Base-by-base conservation (phyloP, 306 rosid species). In the Castanospermum australe region DNA sequence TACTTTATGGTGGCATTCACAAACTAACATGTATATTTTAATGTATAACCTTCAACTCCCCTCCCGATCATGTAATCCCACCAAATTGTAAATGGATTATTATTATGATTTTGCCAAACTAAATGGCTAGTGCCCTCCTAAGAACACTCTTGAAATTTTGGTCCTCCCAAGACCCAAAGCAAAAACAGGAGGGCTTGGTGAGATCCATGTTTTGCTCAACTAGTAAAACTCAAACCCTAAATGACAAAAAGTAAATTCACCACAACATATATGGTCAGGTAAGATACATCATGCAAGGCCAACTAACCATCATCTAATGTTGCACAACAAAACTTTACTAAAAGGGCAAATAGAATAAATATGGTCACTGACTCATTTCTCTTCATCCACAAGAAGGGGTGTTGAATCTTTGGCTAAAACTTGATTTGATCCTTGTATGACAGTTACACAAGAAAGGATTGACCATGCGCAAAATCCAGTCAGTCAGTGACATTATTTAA, bases 361-460 rank as follows among this genome's bases (percentile, higher is more conserved):
- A 74, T n/a, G 55, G 12, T 6, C 54, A 67, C 20, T 21, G n/a
- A 20, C 32, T 4, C 9, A 13, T 59, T 59, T 11, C 6, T 15
- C 5, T 60, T 60, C 41, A 14, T 13, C 66, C 39, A 5, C 66
- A 14, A 63, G 13, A 56, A 56, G 47, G 38, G 17, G 45, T 60
- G 56, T 36, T 44, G 60, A 74, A 42, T 21, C 47, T 42, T 52
- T 61, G 57, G 60, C 59, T 60, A 73, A 52, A 51, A 28, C 60
- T 38, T 60, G 60, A 39, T 75, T 76, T 22, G 59, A 51, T 41
- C 5, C 14, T 25, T 8, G 41, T n/a, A 33, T 17, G 65, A 11
- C 18, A 70, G 71, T 18, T 57, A 68, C n/a, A 70, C 18, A 20
- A 12, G 32, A 75, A 59, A 61, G 73, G 45, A 69, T 41, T 42